Conservation (phyloP, 148 eudicot species). For the Rhododendron henanense region DNA sequence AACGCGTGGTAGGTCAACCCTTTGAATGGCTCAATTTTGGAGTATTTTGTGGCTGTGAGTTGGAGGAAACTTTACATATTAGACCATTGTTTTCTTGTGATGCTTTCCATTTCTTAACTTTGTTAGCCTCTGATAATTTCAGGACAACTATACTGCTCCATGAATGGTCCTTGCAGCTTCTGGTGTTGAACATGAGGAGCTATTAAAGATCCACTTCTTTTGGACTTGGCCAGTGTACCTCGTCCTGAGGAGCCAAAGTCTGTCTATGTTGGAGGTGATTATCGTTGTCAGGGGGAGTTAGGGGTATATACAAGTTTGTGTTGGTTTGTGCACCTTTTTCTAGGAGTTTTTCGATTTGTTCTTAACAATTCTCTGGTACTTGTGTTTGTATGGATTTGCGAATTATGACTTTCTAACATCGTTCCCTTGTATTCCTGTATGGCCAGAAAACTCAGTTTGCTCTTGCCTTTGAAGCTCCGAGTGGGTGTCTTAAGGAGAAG, state of each 20-base stretch:
- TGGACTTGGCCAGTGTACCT: conserved; percentile 49
- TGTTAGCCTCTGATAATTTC: conserved; percentile 16
- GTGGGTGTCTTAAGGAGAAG: conserved; percentile 60
- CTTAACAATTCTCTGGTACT: background rate
- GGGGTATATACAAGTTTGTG: conserved; percentile 36
- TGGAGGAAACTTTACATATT: background rate
- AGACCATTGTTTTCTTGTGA: background rate
- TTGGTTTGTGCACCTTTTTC: background rate
- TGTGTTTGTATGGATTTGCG: background rate
- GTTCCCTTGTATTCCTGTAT: conserved; percentile 11
- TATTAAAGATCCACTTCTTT: conserved; percentile 73
- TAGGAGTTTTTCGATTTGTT: background rate
- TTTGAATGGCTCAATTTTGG: conserved; percentile 56
- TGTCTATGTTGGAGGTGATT: conserved; percentile 77
- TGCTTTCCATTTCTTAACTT: conserved; percentile 1
- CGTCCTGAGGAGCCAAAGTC: conserved; percentile 53
- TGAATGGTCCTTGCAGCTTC: conserved; percentile 93
- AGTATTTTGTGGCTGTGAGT: conserved; percentile 83
- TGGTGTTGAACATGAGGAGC: conserved; percentile 85
- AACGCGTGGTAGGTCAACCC: no score
- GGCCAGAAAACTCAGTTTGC: conserved; percentile 73
- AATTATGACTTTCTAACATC: background rate
- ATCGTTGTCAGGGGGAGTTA: conserved; percentile 46
- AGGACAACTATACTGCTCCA: conserved; percentile 86
- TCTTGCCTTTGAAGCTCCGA: conserved; percentile 86